These are phyloP conservation scores for Penicillium riverlandense DNA, from an alignment of 495 filamentous ascomycete species.

Conservation along the genomic window DNA sequence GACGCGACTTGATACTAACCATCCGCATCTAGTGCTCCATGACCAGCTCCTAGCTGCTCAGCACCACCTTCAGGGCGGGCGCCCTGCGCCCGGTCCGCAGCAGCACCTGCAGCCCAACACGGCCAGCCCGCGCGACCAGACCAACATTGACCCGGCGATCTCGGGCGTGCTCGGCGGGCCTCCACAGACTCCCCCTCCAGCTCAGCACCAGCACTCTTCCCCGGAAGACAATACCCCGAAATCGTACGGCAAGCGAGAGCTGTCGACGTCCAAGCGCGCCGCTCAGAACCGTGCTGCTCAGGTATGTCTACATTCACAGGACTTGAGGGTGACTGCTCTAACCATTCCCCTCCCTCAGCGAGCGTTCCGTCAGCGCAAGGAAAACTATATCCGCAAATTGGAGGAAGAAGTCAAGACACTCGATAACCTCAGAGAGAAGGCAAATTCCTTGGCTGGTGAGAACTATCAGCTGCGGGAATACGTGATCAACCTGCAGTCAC, in stretches of 20 bases:
- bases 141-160: slow-evolving; percentile 48
- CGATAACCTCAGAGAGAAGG: slow-evolving; percentile 58
- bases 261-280: slow-evolving; percentile 90
- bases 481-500: slow-evolving; percentile 79
- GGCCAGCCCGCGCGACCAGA: slow-evolving; percentile 39
- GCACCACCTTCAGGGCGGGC: slow-evolving; percentile 35
- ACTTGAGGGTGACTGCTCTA: too few relatives aligned
- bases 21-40: slow-evolving; percentile 37
- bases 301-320: slow-evolving; percentile 45
- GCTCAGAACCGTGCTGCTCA: slow-evolving; percentile 96
- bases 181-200: slow-evolving; percentile 31
- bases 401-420: slow-evolving; percentile 83
- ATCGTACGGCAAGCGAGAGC: slow-evolving; percentile 69
- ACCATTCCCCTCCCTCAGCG: slow-evolving; percentile 35
- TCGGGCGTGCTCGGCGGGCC: slow-evolving; percentile 36
- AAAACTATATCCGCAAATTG: slow-evolving; percentile 94
- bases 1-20: too few relatives aligned
- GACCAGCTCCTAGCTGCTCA: slow-evolving; percentile 47
- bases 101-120: slow-evolving; percentile 37
- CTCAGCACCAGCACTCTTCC: slow-evolving; percentile 19
- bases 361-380: slow-evolving; percentile 95
- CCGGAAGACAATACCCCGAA: slow-evolving; percentile 36
- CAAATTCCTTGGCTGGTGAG: slow-evolving; percentile 70
- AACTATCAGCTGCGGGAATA: slow-evolving; percentile 90
- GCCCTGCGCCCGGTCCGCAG: slow-evolving; percentile 26